A percentile compares a stretch with the other conserved stretches of the same genome.
Evolutionary conservation across 805 yeast species (phyloP).

Genomic region (Pichia gijzeniarum): DNA sequence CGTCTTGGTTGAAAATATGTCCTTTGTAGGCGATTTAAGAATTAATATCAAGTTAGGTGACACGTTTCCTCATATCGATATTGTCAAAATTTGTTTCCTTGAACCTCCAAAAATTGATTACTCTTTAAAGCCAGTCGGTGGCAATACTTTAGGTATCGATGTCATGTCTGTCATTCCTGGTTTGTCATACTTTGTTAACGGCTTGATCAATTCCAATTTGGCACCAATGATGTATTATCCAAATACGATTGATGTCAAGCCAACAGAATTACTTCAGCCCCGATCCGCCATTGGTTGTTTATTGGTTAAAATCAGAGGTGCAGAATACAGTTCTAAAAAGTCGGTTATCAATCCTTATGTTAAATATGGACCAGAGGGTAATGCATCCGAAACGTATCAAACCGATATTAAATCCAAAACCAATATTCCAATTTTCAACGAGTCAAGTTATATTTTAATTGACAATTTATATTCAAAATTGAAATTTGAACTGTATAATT

Average conservation of each 20-base stretch:
- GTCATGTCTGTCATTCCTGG: slow-evolving; percentile 83
- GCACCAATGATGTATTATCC: slow-evolving; percentile 82
- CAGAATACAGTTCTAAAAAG: slow-evolving; percentile 38
- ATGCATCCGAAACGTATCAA: slow-evolving; percentile 24
- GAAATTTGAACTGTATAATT: slow-evolving; percentile 48
- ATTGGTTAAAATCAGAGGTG: slow-evolving; percentile 55
- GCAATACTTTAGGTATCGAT: slow-evolving; percentile 82
- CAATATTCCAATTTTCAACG: slow-evolving; percentile 59
- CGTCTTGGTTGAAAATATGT: slow-evolving; percentile 75
- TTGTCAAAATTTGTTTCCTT: slow-evolving; percentile 63
- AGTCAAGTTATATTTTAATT: slow-evolving; percentile 54
- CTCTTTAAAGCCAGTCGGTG: slow-evolving; percentile 80
- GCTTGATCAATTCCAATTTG: slow-evolving; percentile 59
- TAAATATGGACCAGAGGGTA: slow-evolving; percentile 33
- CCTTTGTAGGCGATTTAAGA: slow-evolving; percentile 64
- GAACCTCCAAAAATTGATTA: slow-evolving; percentile 78
- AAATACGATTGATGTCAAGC: slow-evolving; percentile 67
- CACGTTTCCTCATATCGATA: slow-evolving; percentile 71
- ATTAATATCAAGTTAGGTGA: slow-evolving; percentile 55
- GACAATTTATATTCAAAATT: slow-evolving; percentile 51
- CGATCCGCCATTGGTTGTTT: slow-evolving; percentile 67
- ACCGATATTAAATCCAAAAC: slow-evolving; percentile 54
- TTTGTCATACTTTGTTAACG: slow-evolving; percentile 62
- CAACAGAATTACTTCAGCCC: slow-evolving; percentile 61
- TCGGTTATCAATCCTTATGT: slow-evolving; percentile 43